Conservation (phyloP, 371 early-diverging fungal genomes). For the Fennellomyces sp. region DNA sequence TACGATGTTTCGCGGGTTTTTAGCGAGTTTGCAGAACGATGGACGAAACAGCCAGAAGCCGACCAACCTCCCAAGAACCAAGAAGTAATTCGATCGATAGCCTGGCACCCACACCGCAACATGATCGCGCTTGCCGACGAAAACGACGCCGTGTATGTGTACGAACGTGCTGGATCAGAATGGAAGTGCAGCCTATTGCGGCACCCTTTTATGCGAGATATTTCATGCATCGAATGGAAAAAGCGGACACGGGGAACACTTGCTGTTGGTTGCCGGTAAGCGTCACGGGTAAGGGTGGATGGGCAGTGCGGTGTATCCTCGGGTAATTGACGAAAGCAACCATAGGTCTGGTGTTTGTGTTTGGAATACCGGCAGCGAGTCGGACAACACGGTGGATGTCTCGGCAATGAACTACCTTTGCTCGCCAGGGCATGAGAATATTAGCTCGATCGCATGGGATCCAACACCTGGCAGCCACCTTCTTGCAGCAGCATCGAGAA, state of each 20-base stretch:
- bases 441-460: constrained; percentile 51
- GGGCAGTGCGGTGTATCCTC: not conserved
- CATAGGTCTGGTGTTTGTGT: constrained; percentile 66
- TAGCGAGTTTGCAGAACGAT: not conserved
- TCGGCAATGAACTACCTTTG: constrained; percentile 35
- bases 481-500: constrained; percentile 34
- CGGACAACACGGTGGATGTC: not conserved
- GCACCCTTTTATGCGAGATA: constrained; percentile 48
- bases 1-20: not conserved
- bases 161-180: constrained; percentile 31
- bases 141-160: constrained; percentile 51
- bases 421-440: constrained; percentile 25
- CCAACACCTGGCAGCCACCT: constrained; percentile 45
- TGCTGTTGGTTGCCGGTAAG: constrained; percentile 60
- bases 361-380: constrained; percentile 35
- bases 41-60: not conserved
- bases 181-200: constrained; percentile 47
- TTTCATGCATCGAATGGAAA: constrained; percentile 63
- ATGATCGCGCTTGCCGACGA: constrained; percentile 54
- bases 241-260: constrained; percentile 41
- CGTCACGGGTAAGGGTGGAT: not conserved
- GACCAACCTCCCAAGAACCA: not conserved
- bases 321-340: no score
- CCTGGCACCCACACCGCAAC: constrained; percentile 61
- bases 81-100: constrained; percentile 21